phyloP scores from a whole-genome alignment of 257 asterid genomes.

The Paulownia fortunei region DNA sequence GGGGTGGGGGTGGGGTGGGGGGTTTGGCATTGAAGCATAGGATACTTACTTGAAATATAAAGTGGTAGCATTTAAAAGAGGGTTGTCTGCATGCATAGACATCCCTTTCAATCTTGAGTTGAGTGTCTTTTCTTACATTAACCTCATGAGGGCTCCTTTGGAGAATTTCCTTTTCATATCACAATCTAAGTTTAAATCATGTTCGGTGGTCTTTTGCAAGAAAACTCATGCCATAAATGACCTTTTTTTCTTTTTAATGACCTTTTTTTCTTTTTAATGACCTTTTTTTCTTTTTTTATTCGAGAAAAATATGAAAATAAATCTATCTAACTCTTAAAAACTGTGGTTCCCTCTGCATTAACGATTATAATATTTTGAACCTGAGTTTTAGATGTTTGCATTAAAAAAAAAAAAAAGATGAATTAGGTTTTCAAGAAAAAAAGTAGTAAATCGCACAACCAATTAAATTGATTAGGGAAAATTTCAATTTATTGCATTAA shows the following conservation, averaged over 20 bases:
- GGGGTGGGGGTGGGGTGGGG: no score
- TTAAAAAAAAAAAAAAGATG: no score
- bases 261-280: not conserved
- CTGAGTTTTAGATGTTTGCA: no score
- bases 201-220: slow-evolving; percentile 27
- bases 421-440: no score
- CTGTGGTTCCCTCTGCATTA: no score
- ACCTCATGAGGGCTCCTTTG: slow-evolving; percentile 12
- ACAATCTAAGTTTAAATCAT: slow-evolving; percentile 34
- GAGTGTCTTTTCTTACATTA: slow-evolving; percentile 33
- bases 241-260: not conserved
- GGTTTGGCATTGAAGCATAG: not conserved
- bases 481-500: not conserved
- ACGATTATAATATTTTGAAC: no score
- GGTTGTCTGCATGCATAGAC: slow-evolving; percentile 12
- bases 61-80: not conserved
- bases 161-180: slow-evolving; percentile 25
- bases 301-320: not conserved
- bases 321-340: not conserved
- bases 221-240: slow-evolving; percentile 16
- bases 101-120: slow-evolving; percentile 32
- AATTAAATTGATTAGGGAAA: no score
- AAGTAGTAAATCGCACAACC: no score
- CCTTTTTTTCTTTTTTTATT: not conserved
- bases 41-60: slow-evolving; percentile 17